Conservation (phyloP, 305 asterid genomes). For the Nicotiana rustica region DNA sequence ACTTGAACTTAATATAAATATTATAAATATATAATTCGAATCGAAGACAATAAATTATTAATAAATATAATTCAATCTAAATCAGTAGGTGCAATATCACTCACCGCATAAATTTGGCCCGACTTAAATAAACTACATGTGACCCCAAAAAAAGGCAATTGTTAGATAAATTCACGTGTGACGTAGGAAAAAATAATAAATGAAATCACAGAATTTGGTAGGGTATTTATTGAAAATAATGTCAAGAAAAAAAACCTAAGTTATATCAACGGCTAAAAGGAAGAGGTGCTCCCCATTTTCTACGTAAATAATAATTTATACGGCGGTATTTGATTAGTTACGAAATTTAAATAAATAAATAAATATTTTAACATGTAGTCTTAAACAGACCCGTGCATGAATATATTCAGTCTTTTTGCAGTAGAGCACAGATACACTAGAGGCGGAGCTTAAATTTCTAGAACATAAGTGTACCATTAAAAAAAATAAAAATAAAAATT, state of each 20-base stretch:
- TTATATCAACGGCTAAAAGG: neutral
- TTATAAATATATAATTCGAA: neutral
- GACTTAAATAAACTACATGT: neutral
- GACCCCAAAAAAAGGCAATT: neutral
- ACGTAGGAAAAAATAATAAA: neutral
- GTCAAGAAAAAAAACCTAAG: neutral
- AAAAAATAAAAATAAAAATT: too few relatives aligned
- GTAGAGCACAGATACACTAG: too few relatives aligned
- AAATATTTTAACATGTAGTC: too few relatives aligned
- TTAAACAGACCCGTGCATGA: too few relatives aligned
- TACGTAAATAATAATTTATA: neutral
- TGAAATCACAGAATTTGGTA: constrained; percentile 23
- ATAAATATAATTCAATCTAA: too few relatives aligned
- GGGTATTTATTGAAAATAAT: constrained; percentile 3
- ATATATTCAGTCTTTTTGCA: too few relatives aligned
- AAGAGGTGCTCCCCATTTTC: neutral
- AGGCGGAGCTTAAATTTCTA: too few relatives aligned
- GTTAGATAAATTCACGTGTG: constrained; percentile 23
- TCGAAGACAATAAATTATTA: too few relatives aligned
- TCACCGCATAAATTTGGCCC: constrained; percentile 1
- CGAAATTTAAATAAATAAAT: too few relatives aligned
- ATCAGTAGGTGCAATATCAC: neutral
- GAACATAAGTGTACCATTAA: too few relatives aligned
- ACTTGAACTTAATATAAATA: neutral
- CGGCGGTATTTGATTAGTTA: too few relatives aligned